Evolutionary conservation across 2,329 filamentous ascomycete genomes (phyloP), one percentile per base, ranked within the genome.

Genomic region (Pestalotiopsis sp.): DNA sequence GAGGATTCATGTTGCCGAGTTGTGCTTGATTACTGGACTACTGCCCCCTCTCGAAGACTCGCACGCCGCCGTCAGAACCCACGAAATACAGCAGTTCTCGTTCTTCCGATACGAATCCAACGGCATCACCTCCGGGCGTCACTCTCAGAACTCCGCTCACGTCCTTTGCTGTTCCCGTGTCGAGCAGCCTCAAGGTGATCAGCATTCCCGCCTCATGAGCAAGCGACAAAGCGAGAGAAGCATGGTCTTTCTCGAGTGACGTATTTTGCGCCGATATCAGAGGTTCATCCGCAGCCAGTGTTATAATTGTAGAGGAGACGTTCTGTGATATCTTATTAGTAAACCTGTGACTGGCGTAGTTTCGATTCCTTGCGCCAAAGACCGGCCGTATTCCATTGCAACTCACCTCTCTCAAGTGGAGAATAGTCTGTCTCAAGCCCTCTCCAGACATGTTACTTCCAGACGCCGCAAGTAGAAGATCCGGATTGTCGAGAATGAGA

Each of bases 161-260:
- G 80, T 98, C 95, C 77, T 88, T 91, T 71, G 95, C 95, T n/a
- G 91, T 90, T 0, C 95, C 95, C 0, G 94, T 97, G 76, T 97
- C 94, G 70, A 98, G 80, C 75, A 91, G 86, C 66, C 95, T 85
- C 69, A 96, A 82, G 70, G 92, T 89, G 74, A 97, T 81, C 3
- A 95, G 86, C 71, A 87, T 84, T n/a, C 88, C 82, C 9, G 94
- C 93, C 74, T 89, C 86, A 78, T 98, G 94, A n/a, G 92, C 92
- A 71, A 92, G 81, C 5, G 87, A 88, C 45, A 94, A 83, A 23
- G 92, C 81, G 69, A 97, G 88, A n/a, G 90, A 86, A 1, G 92
- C 89, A 74, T 93, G 90, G 69, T 91, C 87, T 62, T 84, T 87
- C 78, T 96, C 93, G 57, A 97, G 79, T 2, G 87, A 86, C 12